Conservation (phyloP, 2,329 filamentous ascomycete genomes). For the Aspergillus jensenii region DNA sequence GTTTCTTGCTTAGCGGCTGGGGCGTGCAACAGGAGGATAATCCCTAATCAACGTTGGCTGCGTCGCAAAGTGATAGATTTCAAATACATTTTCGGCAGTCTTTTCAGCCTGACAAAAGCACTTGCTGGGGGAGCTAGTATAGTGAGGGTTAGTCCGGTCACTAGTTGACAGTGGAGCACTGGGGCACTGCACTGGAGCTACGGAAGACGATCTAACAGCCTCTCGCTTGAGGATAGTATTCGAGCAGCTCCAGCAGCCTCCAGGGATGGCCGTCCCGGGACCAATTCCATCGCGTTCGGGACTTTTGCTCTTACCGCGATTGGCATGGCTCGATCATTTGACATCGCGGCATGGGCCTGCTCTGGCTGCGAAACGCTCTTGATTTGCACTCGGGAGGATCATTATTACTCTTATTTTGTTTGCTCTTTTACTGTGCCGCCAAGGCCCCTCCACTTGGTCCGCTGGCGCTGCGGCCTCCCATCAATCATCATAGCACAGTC, state of each 20-base stretch:
- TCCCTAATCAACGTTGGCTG: neutral
- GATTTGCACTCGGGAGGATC: slow-evolving; percentile 7
- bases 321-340: neutral
- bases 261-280: slow-evolving; percentile 13
- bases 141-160: slow-evolving; percentile 7
- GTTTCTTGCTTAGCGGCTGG: neutral
- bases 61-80: neutral
- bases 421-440: neutral
- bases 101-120: slow-evolving; percentile 16
- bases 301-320: slow-evolving; percentile 9
- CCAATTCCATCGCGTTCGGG: slow-evolving; percentile 1
- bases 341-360: neutral
- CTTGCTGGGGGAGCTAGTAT: slow-evolving; percentile 7
- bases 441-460: neutral
- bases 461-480: neutral
- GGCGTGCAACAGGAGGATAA: neutral
- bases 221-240: neutral
- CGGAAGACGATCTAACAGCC: slow-evolving; percentile 11
- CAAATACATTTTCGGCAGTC: neutral
- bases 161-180: slow-evolving; percentile 10
- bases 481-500: neutral
- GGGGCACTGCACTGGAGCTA: slow-evolving; percentile 2
- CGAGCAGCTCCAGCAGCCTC: neutral
- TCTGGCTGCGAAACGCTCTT: neutral
- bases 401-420: slow-evolving; percentile 6